Conservation (phyloP, 2,329 filamentous ascomycete genomes). For the Salinomyces thailandicus region DNA sequence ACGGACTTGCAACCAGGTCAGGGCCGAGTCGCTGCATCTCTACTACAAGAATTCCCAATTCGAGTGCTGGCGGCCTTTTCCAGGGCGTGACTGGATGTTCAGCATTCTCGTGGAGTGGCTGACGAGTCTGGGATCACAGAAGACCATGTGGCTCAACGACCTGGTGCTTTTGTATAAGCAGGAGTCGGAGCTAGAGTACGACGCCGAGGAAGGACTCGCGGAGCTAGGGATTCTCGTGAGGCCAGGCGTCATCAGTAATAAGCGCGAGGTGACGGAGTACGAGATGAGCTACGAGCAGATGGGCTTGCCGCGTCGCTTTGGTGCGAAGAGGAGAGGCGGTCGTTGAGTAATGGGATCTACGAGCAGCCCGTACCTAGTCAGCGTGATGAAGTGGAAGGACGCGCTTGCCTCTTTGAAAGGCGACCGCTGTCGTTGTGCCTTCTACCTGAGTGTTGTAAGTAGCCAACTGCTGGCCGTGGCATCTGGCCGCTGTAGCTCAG, state of each 20-base stretch:
- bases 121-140: slow-evolving; percentile 9
- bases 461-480: no score
- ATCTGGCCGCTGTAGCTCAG: no score
- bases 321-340: no score
- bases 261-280: slow-evolving; percentile 15
- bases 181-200: slow-evolving; percentile 12
- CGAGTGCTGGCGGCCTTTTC: slow-evolving; percentile 18
- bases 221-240: slow-evolving; percentile 11
- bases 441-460: no score
- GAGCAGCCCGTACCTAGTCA: no score
- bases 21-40: slow-evolving; percentile 14
- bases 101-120: slow-evolving; percentile 18
- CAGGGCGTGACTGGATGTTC: slow-evolving; percentile 15
- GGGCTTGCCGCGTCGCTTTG: slow-evolving; percentile 18
- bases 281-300: slow-evolving; percentile 14
- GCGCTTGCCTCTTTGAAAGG: no score
- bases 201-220: slow-evolving; percentile 11
- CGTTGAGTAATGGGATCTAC: no score
- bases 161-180: slow-evolving; percentile 17
- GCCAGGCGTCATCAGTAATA: slow-evolving; percentile 8
- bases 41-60: slow-evolving; percentile 17
- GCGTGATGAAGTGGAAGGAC: no score
- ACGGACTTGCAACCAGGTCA: slow-evolving; percentile 11
- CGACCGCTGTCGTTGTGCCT: no score
- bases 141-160: slow-evolving; percentile 14